Conservation (phyloP, 2,329 filamentous ascomycete genomes). For the Orbilia brochopaga region DNA sequence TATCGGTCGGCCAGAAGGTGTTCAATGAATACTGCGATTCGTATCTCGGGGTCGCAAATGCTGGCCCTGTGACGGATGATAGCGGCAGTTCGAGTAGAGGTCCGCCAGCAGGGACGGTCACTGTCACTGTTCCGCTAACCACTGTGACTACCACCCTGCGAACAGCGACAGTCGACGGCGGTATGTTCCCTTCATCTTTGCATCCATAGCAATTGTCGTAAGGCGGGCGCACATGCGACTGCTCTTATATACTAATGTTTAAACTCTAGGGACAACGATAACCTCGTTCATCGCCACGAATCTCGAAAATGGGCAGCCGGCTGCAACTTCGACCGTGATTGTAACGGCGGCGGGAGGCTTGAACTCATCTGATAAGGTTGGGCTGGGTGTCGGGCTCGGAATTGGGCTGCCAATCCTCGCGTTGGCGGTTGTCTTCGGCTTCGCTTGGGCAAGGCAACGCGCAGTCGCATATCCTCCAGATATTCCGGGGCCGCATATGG, state of each 20-base stretch:
- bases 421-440: slow-evolving; percentile 6
- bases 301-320: background rate
- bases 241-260: background rate
- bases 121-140: background rate
- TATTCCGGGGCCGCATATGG: slow-evolving; percentile 6
- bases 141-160: background rate
- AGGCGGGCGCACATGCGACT: background rate
- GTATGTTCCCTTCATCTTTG: background rate
- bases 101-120: slow-evolving; percentile 4
- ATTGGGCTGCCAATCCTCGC: slow-evolving; percentile 13
- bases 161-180: slow-evolving; percentile 8
- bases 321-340: slow-evolving; percentile 3
- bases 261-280: slow-evolving; percentile 1
- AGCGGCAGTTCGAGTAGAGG: background rate
- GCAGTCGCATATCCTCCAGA: slow-evolving; percentile 3
- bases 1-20: slow-evolving; percentile 3
- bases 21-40: slow-evolving; percentile 14
- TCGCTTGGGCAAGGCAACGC: background rate
- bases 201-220: background rate
- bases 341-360: background rate
- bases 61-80: background rate
- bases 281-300: slow-evolving; percentile 14
- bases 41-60: slow-evolving; percentile 4
- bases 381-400: slow-evolving; percentile 13
- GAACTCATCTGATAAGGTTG: slow-evolving; percentile 9